Base-by-base conservation (phyloP, 2,329 filamentous ascomycete species). In the Sarocladium oryzae region DNA sequence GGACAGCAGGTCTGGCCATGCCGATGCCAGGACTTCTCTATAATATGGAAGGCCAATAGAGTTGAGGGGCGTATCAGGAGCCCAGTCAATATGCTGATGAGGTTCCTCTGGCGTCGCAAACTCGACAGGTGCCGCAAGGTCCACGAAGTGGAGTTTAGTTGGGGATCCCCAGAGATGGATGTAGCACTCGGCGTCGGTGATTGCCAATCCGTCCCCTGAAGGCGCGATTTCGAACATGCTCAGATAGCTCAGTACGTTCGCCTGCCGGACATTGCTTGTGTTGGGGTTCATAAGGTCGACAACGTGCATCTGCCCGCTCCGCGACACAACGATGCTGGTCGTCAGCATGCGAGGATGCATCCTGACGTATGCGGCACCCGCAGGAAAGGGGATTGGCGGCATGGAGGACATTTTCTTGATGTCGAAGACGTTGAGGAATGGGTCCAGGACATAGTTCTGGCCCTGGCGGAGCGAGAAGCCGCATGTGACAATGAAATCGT, bases 281-380 rank as follows among this genome's bases (percentile, higher is more conserved):
- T 95, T 91, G 0, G 89, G 88, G 56, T 96, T 96, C 82, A 95
- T 89, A 4, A 99, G 79, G 66, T 99, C 93, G 49, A 97, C 89
- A 13, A 97, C 86, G 64, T 99, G 92, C 66, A 99, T 87, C 66
- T 96, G 90, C 1, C 95, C 93, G 38, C 83, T 87, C 61, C 95
- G 89, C 2, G 92, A 96, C 24, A 91, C 85, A 48, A 99, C 89
- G 54, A 99, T 91, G 60, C 89, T 92, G 0, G 95, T 97, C 0
- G 93, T 96, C 18, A 90, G 86, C 80, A 99, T 88, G 60, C 90
- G 86, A 1, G 95, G 93, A 66, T 99, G 93, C 87, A 99, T 93
- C 53, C 93, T 85, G 37, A 96, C 91, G 71, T 90, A 95, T 32
- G 93, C 92, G 33, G 92, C 93, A 9, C 93, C 90, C 2, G 90